Evolutionary conservation across 345 rosid species (phyloP), one percentile per base, ranked within the genome.

Genomic region (Passiflora organensis): DNA sequence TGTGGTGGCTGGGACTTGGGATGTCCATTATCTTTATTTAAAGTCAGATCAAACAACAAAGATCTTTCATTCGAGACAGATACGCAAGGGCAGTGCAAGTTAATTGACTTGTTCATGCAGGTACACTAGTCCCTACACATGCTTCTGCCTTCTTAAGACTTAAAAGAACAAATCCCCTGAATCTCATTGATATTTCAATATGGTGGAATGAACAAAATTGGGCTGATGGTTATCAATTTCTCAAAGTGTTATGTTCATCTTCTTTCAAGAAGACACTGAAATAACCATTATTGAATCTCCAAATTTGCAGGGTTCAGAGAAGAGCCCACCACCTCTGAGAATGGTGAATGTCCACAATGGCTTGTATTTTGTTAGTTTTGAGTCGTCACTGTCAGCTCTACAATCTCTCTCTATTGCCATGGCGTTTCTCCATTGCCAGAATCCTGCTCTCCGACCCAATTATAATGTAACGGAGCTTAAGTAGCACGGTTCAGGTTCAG

Each of bases 1-100:
- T 93, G 99, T 42, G 91, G 95, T 63, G 99, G 99, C 47, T 93
- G 99, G 99, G 99, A 93, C 65, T 60, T 93, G 28, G 95, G 95
- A 19, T 93, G 99, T 58, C 81, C 91, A 0, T 61, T 93, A 43
- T 79, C 80, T 0, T 32, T 86, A 49, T 79, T 86, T 51, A 67
- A 71, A 51, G 70, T 80, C 48, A 66, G 67, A 55, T 53, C 81
- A 52, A 64, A 63, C 45, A 63, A 70, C 48, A 77, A 78, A 58
- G 77, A 65, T 25, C 43, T 16, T 53, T 67, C 52, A 21, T 52
- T 64, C 52, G 55, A 21, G 62, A 56, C 51, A 51, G 69, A 56
- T 39, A 43, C n/a, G 57, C 68, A 77, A n/a, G 77, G 71, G 14
- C 72, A 78, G 43, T 81, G 85, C 83, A 82, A 76, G 58, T 71